Conservation (phyloP, 1,139 yeast genomes). For the Trichomonascaceae sp. region DNA sequence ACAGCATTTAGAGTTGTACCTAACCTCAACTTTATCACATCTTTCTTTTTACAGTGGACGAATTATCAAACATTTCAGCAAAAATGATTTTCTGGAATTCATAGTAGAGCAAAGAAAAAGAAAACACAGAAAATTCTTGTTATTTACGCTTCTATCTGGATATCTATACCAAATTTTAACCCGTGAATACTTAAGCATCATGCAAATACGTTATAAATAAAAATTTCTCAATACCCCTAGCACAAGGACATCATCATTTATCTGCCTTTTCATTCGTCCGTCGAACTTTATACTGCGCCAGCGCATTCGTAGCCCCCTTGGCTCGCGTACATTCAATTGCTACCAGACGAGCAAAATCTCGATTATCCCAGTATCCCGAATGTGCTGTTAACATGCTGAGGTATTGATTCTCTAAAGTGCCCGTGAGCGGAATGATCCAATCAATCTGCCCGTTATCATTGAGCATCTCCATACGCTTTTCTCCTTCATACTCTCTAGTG, state of each 20-base stretch:
- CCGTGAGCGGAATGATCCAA: constrained; percentile 33
- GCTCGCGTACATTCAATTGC: constrained; percentile 36
- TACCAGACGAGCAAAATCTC: constrained; percentile 37
- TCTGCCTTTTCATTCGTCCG: background rate
- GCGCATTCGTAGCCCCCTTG: constrained; percentile 17
- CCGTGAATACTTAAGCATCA: background rate
- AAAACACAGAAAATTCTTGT: too few species aligned
- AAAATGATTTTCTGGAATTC: too few species aligned
- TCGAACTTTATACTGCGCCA: constrained; percentile 19
- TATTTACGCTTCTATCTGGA: background rate
- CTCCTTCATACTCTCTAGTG: constrained; percentile 25
- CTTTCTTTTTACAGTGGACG: too few species aligned
- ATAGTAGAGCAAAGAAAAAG: too few species aligned
- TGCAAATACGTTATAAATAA: background rate
- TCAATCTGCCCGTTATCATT: constrained; percentile 42
- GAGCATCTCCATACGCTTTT: constrained; percentile 27
- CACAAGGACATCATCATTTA: too few species aligned
- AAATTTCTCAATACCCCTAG: too few species aligned
- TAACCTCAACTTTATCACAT: too few species aligned
- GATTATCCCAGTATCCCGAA: constrained; percentile 38
- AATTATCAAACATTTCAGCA: too few species aligned
- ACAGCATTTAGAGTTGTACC: too few species aligned
- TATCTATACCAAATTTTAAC: background rate
- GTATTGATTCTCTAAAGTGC: constrained; percentile 36
- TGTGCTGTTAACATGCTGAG: constrained; percentile 39